These are phyloP conservation scores for Suhomyces terraborum DNA, from an alignment of 1,139 yeast genomes.

Conservation along the genomic window DNA sequence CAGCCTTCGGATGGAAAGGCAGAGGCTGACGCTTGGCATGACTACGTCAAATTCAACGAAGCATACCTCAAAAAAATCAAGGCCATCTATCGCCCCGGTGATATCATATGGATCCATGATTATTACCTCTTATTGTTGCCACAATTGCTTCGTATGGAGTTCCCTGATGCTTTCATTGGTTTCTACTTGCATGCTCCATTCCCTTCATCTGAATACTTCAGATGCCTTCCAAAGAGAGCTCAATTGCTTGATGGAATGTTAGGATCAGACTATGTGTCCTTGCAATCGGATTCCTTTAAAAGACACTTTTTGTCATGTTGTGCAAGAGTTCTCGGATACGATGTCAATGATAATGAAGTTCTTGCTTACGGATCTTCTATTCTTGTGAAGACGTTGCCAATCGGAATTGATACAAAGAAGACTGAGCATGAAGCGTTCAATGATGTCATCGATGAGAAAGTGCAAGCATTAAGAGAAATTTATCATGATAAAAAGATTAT, in stretches of 20 bases:
- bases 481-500: constrained; percentile 76
- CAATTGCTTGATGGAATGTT: constrained; percentile 86
- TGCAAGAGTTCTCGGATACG: constrained; percentile 76
- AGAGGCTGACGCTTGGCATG: constrained; percentile 85
- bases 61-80: constrained; percentile 81
- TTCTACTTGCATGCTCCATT: constrained; percentile 87
- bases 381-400: constrained; percentile 73
- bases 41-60: constrained; percentile 87
- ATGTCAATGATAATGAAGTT: constrained; percentile 57
- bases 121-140: constrained; percentile 85
- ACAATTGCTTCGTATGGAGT: constrained; percentile 77
- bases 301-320: constrained; percentile 91
- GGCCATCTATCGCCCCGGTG: constrained; percentile 80
- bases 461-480: constrained; percentile 57
- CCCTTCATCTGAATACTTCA: constrained; percentile 93
- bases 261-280: constrained; percentile 83
- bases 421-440: constrained; percentile 62
- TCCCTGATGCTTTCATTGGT: constrained; percentile 81
- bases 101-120: constrained; percentile 93
- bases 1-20: constrained; percentile 63
- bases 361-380: constrained; percentile 77
- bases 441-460: constrained; percentile 38
- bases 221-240: constrained; percentile 81
- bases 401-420: constrained; percentile 76
- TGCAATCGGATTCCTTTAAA: constrained; percentile 83